Conservation (phyloP, 2,329 filamentous ascomycete species). For the Magnaporthales sp. region DNA sequence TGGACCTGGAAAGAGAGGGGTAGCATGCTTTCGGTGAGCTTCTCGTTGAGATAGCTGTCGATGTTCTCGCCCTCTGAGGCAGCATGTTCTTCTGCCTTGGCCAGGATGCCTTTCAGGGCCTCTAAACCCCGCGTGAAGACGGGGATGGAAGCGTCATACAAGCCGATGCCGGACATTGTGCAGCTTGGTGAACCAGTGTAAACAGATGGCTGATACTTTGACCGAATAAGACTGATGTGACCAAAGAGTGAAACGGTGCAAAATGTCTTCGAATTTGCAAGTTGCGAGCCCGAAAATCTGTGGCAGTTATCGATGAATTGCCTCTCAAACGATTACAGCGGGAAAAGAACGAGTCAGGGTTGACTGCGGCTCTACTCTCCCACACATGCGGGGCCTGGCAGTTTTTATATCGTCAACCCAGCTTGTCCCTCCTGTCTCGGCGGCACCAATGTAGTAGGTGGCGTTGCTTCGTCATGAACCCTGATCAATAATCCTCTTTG, state of each 20-base stretch:
- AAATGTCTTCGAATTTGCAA: neutral
- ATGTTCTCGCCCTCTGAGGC: slow-evolving; percentile 16
- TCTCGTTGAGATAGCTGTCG: slow-evolving; percentile 15
- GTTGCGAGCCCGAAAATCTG: neutral
- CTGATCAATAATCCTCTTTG: neutral
- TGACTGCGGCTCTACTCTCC: neutral
- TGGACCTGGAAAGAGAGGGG: slow-evolving; percentile 26
- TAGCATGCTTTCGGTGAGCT: slow-evolving; percentile 24
- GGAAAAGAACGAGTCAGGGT: neutral
- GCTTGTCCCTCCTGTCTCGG: neutral
- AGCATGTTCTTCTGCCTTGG: slow-evolving; percentile 20
- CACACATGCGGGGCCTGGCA: neutral
- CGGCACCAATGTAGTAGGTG: neutral
- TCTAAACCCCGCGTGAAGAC: slow-evolving; percentile 16
- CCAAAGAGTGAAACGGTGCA: neutral
- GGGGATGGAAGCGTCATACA: slow-evolving; percentile 21
- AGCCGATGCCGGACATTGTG: slow-evolving; percentile 18
- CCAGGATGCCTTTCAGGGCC: slow-evolving; percentile 19
- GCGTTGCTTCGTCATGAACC: neutral
- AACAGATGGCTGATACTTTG: neutral
- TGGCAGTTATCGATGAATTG: neutral
- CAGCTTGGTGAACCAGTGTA: slow-evolving; percentile 7
- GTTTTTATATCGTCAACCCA: neutral
- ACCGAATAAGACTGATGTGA: neutral
- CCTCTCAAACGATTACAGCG: neutral